A percentile compares a stretch with the other conserved stretches of the same genome.
Evolutionary conservation across 768 basidiomycete genomes (phyloP).

Genomic region (Harrya chromipes): DNA sequence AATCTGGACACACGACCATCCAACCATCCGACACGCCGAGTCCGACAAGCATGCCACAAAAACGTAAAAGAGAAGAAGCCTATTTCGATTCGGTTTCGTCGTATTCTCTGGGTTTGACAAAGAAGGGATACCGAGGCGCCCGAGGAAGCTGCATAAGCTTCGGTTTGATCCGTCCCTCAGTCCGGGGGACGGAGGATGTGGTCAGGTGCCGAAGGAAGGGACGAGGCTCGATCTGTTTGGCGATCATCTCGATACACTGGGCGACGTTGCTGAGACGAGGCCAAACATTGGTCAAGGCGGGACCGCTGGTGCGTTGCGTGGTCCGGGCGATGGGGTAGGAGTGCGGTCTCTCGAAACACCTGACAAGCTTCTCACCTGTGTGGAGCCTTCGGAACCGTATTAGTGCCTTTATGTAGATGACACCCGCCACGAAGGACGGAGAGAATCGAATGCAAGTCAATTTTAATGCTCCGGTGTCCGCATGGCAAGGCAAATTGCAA

Average conservation of each 20-base stretch:
- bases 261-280: not conserved
- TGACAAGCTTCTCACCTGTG: not conserved
- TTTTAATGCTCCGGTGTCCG: too few relatives aligned
- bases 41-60: constrained; percentile 17
- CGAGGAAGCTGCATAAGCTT: constrained; percentile 27
- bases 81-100: constrained; percentile 29
- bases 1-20: not conserved
- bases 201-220: not conserved
- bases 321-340: not conserved
- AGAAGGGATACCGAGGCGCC: constrained; percentile 29
- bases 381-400: not conserved
- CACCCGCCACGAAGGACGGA: too few relatives aligned
- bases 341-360: constrained; percentile 7
- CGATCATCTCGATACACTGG: not conserved
- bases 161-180: constrained; percentile 25
- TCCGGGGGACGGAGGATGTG: constrained; percentile 7
- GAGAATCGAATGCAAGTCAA: too few relatives aligned
- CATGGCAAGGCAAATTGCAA: too few relatives aligned
- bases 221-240: not conserved
- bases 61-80: constrained; percentile 29
- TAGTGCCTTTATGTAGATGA: not conserved
- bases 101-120: constrained; percentile 30
- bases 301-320: not conserved
- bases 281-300: not conserved
- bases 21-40: constrained; percentile 23